Percentiles rank a stretch among this genome's conserved stretches.
Conservation (phyloP, 1,284 basidiomycete species). For the Cutaneotrichosporon mucoides region DNA sequence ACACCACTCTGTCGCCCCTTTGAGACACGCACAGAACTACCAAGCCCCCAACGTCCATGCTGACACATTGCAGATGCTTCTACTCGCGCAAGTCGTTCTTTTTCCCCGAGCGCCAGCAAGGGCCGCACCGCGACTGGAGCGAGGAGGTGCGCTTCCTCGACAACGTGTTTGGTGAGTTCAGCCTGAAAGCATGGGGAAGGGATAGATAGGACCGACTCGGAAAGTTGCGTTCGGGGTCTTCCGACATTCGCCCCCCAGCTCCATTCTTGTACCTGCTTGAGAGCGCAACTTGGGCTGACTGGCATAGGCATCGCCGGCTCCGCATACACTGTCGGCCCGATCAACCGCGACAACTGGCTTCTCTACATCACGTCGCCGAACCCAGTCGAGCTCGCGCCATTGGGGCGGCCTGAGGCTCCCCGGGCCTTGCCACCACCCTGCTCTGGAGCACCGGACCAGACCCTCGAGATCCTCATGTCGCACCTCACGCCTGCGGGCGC, state of each 20-base stretch:
- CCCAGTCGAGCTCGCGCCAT: slow-evolving; percentile 8
- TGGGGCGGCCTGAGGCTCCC: neutral
- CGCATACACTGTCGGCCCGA: slow-evolving; percentile 95
- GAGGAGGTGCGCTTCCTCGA: slow-evolving; percentile 90
- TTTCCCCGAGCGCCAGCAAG: slow-evolving; percentile 94
- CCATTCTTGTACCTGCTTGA: too few species aligned
- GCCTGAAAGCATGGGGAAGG: too few species aligned
- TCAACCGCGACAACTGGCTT: slow-evolving; percentile 98
- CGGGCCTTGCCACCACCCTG: slow-evolving; percentile 9
- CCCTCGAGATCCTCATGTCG: slow-evolving; percentile 98
- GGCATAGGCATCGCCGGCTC: slow-evolving; percentile 60
- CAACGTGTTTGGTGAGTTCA: slow-evolving; percentile 56
- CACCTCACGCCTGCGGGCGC: slow-evolving; percentile 74
- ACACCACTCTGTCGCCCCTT: neutral
- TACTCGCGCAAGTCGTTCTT: slow-evolving; percentile 99
- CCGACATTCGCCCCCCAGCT: too few species aligned
- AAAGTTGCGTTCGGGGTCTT: too few species aligned
- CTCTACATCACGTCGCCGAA: slow-evolving; percentile 78
- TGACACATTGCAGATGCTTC: slow-evolving; percentile 57
- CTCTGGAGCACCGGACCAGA: slow-evolving; percentile 62
- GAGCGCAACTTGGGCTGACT: too few species aligned
- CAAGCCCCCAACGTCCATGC: neutral
- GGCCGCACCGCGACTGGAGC: slow-evolving; percentile 92
- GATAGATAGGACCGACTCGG: too few species aligned
- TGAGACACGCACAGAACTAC: too few species aligned